Percentiles rank a stretch among this genome's conserved stretches.
Evolutionary conservation across 2,329 filamentous ascomycete species (phyloP).

Genomic region (Metarhizium robertsii): DNA sequence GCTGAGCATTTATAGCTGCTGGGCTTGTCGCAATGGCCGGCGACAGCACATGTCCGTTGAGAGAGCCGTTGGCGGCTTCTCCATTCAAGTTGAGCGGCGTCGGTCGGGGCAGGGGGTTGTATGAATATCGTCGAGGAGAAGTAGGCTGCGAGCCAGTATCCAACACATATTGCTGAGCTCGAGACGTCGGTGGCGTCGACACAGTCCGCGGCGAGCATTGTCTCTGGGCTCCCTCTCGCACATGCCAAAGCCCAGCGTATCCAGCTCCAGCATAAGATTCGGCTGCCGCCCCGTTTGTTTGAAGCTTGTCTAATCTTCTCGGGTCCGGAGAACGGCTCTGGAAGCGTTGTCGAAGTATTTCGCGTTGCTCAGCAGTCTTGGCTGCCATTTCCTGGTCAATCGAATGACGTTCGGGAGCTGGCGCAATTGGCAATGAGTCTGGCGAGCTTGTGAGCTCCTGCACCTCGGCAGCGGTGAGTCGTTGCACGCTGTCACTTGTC

Average conservation of each 20-base stretch:
- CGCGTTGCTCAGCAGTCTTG: conserved; percentile 17
- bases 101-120: conserved; percentile 34
- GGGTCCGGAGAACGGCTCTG: neutral
- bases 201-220: conserved; percentile 31
- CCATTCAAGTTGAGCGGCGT: conserved; percentile 34
- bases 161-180: conserved; percentile 20
- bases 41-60: conserved; percentile 9
- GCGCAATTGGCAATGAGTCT: conserved; percentile 47
- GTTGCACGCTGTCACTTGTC: conserved; percentile 35
- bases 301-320: conserved; percentile 5
- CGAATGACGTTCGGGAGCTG: conserved; percentile 24
- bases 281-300: conserved; percentile 15
- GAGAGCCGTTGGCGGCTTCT: conserved; percentile 13
- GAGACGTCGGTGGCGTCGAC: conserved; percentile 42
- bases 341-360: conserved; percentile 6
- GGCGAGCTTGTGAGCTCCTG: conserved; percentile 47
- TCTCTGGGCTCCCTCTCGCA: conserved; percentile 19
- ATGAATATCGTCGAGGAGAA: conserved; percentile 39
- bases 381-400: conserved; percentile 20
- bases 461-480: conserved; percentile 49
- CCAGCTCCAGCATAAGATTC: conserved; percentile 13
- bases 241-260: neutral
- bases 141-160: conserved; percentile 16
- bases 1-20: conserved; percentile 13
- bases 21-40: conserved; percentile 15